These are phyloP conservation scores for Balamuthia mandrillaris DNA, from an alignment of 208 protist species.

Conservation along the genomic window DNA sequence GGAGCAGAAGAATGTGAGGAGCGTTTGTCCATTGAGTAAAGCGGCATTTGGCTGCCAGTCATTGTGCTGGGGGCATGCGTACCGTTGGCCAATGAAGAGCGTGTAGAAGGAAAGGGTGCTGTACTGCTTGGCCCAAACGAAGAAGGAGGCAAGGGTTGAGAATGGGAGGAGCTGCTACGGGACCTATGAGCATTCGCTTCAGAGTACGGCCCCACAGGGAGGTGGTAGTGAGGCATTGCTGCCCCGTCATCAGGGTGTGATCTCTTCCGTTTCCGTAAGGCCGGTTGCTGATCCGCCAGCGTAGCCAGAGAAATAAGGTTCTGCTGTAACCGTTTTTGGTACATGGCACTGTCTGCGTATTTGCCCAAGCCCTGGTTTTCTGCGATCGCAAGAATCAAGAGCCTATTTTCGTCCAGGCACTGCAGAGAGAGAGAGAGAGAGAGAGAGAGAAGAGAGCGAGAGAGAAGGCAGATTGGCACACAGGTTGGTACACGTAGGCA, in stretches of 20 bases:
- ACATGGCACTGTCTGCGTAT: neutral
- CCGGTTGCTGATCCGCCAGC: neutral
- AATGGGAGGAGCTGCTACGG: too few relatives aligned
- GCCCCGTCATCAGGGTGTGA: neutral
- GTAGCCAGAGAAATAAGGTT: constrained; percentile 29
- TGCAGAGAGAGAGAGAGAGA: neutral
- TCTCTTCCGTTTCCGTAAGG: neutral
- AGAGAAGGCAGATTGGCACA: neutral
- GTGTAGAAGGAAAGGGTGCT: too few relatives aligned
- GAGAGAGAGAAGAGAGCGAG: neutral
- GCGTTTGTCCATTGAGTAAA: too few relatives aligned
- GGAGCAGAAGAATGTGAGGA: too few relatives aligned
- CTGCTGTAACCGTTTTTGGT: constrained; percentile 3
- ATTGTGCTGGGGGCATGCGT: too few relatives aligned
- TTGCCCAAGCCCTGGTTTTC: constrained; percentile 1
- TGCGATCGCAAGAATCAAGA: constrained; percentile 1
- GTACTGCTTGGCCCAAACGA: too few relatives aligned
- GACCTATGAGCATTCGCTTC: too few relatives aligned
- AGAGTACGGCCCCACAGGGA: too few relatives aligned
- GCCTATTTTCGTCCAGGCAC: constrained; percentile 3
- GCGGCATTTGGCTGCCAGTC: too few relatives aligned
- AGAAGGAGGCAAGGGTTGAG: too few relatives aligned
- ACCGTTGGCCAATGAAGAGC: too few relatives aligned
- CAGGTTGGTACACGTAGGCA: neutral
- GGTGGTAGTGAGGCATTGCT: too few relatives aligned